These are phyloP conservation scores for Blastocystis hominis DNA, from an alignment of 352 stramenopile species.

Conservation along the genomic window DNA sequence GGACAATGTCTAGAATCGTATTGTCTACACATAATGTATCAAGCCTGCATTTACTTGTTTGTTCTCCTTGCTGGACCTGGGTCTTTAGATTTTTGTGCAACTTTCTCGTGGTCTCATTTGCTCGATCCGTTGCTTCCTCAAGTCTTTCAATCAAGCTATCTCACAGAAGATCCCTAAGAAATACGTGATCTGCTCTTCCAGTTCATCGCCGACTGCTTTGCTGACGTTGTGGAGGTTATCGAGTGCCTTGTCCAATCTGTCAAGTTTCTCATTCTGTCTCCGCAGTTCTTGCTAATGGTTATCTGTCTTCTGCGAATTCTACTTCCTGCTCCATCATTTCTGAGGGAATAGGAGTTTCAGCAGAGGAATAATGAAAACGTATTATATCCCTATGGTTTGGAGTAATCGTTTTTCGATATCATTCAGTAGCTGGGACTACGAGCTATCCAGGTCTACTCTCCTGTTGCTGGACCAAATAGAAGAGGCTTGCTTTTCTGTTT, in stretches of 20 bases:
- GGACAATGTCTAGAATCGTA: not conserved
- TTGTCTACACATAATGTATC: not conserved
- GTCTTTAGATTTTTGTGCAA: not conserved
- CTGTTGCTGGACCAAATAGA: not conserved
- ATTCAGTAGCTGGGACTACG: conserved; percentile 47
- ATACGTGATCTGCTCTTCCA: conserved; percentile 48
- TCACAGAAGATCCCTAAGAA: not conserved
- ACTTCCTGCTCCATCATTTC: not conserved
- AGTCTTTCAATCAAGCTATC: conserved; percentile 12
- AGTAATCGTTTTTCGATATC: not conserved
- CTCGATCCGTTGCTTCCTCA: conserved; percentile 16
- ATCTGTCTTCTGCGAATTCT: not conserved
- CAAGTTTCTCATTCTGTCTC: conserved; percentile 14
- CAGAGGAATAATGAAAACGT: not conserved
- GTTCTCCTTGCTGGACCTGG: not conserved
- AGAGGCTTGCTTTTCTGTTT: not conserved
- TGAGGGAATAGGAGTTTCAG: not conserved
- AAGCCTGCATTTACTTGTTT: not conserved
- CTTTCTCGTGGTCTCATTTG: not conserved
- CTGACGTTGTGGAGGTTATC: conserved; percentile 18
- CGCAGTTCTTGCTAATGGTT: not conserved
- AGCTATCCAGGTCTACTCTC: not conserved
- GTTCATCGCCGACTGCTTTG: conserved; percentile 22
- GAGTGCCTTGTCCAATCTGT: not conserved
- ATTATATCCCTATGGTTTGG: not conserved